These are phyloP conservation scores for Microglena sp. DNA, from an alignment of 139 green algal species.

Conservation along the genomic window DNA sequence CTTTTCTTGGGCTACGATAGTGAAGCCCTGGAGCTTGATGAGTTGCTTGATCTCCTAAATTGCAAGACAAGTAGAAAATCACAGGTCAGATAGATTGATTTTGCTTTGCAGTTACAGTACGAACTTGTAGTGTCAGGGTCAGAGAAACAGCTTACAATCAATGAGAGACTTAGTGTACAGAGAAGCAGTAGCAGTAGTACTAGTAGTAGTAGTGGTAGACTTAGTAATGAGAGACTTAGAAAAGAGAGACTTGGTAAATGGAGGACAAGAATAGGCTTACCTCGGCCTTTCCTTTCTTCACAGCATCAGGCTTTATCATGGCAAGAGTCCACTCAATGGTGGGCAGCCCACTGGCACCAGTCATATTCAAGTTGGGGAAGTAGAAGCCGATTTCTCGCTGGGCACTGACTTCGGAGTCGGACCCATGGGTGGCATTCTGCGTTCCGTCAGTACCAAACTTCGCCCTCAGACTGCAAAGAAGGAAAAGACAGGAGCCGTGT, in stretches of 20 bases:
- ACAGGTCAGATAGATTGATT: too few species aligned
- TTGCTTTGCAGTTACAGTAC: too few species aligned
- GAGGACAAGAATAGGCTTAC: too few species aligned
- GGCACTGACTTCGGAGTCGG: slow-evolving; percentile 53
- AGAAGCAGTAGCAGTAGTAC: too few species aligned
- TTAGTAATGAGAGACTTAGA: too few species aligned
- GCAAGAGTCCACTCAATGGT: slow-evolving; percentile 43
- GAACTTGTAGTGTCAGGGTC: too few species aligned
- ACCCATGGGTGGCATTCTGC: slow-evolving; percentile 67
- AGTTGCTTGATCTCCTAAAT: slow-evolving; percentile 65
- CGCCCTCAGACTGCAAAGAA: slow-evolving; percentile 50
- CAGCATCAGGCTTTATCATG: slow-evolving; percentile 68
- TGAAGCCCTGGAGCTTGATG: slow-evolving; percentile 59
- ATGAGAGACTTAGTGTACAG: too few species aligned
- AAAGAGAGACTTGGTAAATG: too few species aligned
- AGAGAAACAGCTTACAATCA: too few species aligned
- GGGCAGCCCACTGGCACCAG: neutral
- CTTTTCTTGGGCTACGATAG: slow-evolving; percentile 47
- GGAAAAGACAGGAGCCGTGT: neutral
- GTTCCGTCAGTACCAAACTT: slow-evolving; percentile 71
- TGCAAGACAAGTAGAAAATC: too few species aligned
- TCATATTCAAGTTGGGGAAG: slow-evolving; percentile 39
- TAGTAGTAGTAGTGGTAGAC: too few species aligned
- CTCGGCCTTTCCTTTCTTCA: slow-evolving; percentile 27
- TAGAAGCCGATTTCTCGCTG: slow-evolving; percentile 71